Evolutionary conservation across 768 basidiomycete species (phyloP), one percentile per base, ranked within the genome.

Genomic region (Russula vinacea): DNA sequence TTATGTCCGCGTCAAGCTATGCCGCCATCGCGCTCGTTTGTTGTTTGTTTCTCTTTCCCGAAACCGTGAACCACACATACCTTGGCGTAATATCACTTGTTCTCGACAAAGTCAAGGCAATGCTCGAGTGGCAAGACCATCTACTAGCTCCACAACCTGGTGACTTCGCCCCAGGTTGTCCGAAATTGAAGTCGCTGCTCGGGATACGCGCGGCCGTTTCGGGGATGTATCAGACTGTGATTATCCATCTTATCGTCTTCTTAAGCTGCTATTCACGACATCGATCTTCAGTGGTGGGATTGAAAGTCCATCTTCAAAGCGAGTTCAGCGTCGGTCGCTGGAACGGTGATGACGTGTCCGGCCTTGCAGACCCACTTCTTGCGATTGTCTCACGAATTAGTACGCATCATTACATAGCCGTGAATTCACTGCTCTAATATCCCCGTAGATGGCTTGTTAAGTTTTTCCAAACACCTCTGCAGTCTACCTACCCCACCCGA

Each of bases 41-140:
- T 5, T 78, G 79, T 32, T 58, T 80, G 9, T 67, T 83, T 58
- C 71, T 84, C 53, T 86, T 84, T 70, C 84, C 84, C 5, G 78
- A 84, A 68, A 78, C 81, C 0, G 73, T 84, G 58, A 79, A 80
- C 64, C 80, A 82, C 56, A 69, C 74, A 7, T 73, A 74, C 33
- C 73, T 81, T 59, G 68, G 67, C 32, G 70, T 67, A 16, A 53
- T 74, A 24, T 71, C 72, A 5, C 69, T 56, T 9, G 72, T 77
- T 40, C 70, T 79, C 2, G 70, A 69, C 16, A 71, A 72, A 29
- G 53, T 77, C 14, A 65, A 73, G 62, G 56, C 50, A 29, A 63
- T 78, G 22, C 61, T 79, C 0, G 66, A 65, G 16, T 60, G 74
- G 52, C 78, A 79, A 62, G 74, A 76, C 2, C 65, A 69, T n/a